These are phyloP conservation scores for Eucalyptus urophylla DNA, from an alignment of 345 rosid genomes.

Conservation along the genomic window DNA sequence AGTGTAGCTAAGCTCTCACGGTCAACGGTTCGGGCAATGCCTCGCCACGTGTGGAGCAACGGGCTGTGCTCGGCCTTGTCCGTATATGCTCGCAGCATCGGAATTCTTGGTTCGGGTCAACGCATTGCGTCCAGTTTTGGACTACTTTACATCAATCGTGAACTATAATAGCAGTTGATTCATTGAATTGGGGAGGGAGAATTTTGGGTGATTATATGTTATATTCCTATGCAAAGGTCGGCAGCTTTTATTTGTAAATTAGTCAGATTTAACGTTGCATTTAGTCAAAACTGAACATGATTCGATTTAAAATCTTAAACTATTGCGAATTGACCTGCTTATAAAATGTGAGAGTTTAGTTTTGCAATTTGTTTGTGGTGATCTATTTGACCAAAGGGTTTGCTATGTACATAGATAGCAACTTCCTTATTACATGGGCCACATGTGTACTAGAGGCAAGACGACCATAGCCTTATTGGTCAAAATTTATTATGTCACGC, in stretches of 20 bases:
- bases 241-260: not conserved
- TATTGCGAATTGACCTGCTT: fast-evolving
- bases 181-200: not conserved
- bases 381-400: not conserved
- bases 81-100: not conserved
- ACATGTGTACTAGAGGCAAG: not conserved
- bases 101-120: not conserved
- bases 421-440: not conserved
- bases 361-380: fast-evolving
- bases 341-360: not conserved
- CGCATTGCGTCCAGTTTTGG: not conserved
- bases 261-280: fast-evolving
- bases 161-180: not conserved
- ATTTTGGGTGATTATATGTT: not conserved
- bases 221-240: fast-evolving
- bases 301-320: fast-evolving
- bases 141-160: not conserved
- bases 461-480: fast-evolving
- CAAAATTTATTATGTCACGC: not conserved
- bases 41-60: not conserved
- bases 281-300: not conserved
- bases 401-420: not conserved
- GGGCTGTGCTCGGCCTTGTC: not conserved
- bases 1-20: not conserved
- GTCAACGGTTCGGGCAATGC: not conserved